Conservation (phyloP, 768 basidiomycete species). For the Mycena kentingensis region DNA sequence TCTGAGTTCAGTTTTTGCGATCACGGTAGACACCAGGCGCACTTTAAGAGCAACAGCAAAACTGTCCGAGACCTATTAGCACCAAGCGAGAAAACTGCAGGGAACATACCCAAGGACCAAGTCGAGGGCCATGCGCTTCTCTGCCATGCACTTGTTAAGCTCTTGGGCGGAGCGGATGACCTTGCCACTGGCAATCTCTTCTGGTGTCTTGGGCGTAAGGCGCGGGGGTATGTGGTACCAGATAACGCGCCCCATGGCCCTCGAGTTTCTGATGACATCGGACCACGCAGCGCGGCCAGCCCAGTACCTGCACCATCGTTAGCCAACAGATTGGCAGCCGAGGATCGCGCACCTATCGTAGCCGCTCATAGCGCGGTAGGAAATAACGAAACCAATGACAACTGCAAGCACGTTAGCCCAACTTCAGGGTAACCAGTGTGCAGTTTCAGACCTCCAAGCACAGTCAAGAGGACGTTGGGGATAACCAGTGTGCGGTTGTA, state of each 20-base stretch:
- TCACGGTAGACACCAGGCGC: too few species aligned
- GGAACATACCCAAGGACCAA: conserved; percentile 54
- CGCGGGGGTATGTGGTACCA: conserved; percentile 65
- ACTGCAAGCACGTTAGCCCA: conserved; percentile 36
- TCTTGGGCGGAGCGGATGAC: conserved; percentile 42
- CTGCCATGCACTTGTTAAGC: conserved; percentile 53
- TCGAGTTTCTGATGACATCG: conserved; percentile 52
- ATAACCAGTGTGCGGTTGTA: conserved; percentile 44
- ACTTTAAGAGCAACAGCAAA: conserved; percentile 58
- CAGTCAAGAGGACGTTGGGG: conserved; percentile 60
- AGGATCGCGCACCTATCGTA: conserved; percentile 27
- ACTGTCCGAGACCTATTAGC: conserved; percentile 28
- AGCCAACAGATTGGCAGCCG: background rate
- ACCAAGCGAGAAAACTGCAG: background rate
- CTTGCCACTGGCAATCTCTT: conserved; percentile 37
- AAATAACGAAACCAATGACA: conserved; percentile 65
- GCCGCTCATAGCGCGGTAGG: conserved; percentile 64
- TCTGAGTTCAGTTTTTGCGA: too few species aligned
- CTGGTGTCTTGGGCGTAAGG: conserved; percentile 40
- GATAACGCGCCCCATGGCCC: conserved; percentile 53
- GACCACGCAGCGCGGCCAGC: conserved; percentile 58
- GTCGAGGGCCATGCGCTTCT: conserved; percentile 62
- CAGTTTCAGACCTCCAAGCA: conserved; percentile 45
- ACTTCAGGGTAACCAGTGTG: background rate
- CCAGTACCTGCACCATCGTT: conserved; percentile 66